A percentile compares a stretch with the other conserved stretches of the same genome.
Conservation (phyloP, 371 early-diverging fungal species). For the Rhizomucor pusillus region DNA sequence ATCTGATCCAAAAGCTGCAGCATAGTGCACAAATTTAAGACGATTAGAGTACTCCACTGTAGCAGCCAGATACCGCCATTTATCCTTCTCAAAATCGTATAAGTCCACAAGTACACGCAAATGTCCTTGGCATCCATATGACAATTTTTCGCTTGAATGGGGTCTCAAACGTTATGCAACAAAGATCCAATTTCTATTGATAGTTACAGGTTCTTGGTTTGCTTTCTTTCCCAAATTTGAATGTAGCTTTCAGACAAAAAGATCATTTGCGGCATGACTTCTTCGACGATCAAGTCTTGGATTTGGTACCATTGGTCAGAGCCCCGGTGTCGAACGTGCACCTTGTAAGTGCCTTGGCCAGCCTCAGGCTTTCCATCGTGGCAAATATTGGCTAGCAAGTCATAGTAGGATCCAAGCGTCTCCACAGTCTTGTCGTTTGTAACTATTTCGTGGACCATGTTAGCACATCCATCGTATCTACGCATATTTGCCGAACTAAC, state of each 20-base stretch:
- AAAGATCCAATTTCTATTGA: too few species aligned
- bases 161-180: too few species aligned
- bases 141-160: too few species aligned
- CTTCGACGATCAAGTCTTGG: slow-evolving; percentile 92
- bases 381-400: slow-evolving; percentile 89
- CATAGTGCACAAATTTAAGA: too few species aligned
- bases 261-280: slow-evolving; percentile 93
- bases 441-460: neutral
- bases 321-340: slow-evolving; percentile 77
- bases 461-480: neutral
- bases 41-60: too few species aligned
- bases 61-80: too few species aligned
- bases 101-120: too few species aligned
- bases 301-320: slow-evolving; percentile 94
- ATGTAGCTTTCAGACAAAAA: slow-evolving; percentile 91
- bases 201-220: too few species aligned
- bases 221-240: slow-evolving; percentile 60
- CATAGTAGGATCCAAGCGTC: slow-evolving; percentile 64
- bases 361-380: slow-evolving; percentile 83
- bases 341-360: slow-evolving; percentile 74
- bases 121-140: too few species aligned
- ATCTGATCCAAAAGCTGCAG: too few species aligned
- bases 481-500: slow-evolving; percentile 2
- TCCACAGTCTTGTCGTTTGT: slow-evolving; percentile 40
- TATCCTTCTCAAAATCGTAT: too few species aligned